A percentile compares a stretch with the other conserved stretches of the same genome.
Conservation (phyloP, 371 early-diverging fungal genomes). For the Mucor sp. region DNA sequence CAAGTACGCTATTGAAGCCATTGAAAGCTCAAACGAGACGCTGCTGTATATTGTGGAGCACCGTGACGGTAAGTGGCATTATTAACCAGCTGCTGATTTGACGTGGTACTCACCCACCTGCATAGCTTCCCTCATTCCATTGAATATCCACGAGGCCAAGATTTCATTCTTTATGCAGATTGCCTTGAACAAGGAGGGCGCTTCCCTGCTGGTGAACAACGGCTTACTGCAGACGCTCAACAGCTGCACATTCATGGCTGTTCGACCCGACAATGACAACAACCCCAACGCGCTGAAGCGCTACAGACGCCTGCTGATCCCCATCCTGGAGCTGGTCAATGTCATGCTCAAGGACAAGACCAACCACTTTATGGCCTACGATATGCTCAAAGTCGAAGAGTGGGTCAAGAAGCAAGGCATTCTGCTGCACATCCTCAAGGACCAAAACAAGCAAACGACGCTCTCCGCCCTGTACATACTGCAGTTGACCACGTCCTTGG, state of each 20-base stretch:
- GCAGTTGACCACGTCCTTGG: constrained; percentile 41
- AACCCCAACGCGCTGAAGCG: constrained; percentile 33
- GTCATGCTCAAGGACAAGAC: constrained; percentile 47
- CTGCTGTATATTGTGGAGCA: constrained; percentile 52
- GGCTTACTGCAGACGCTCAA: constrained; percentile 74
- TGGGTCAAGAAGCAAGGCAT: constrained; percentile 55
- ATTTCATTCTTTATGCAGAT: constrained; percentile 79
- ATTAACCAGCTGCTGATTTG: neutral
- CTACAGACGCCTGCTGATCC: constrained; percentile 60
- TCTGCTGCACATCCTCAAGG: constrained; percentile 57
- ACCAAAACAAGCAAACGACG: constrained; percentile 30
- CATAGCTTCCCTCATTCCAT: constrained; percentile 47
- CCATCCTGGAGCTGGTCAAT: constrained; percentile 58
- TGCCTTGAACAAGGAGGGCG: constrained; percentile 69
- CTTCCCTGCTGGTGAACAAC: constrained; percentile 69
- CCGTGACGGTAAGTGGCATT: constrained; percentile 21
- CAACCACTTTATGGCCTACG: constrained; percentile 38
- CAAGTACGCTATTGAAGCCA: constrained; percentile 55
- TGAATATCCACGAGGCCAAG: constrained; percentile 75
- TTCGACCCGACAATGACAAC: constrained; percentile 50
- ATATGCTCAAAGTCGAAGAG: constrained; percentile 43
- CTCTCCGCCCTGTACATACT: constrained; percentile 49
- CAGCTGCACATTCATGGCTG: constrained; percentile 68
- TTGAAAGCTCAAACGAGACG: constrained; percentile 64
- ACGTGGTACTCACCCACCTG: neutral